A percentile compares a stretch with the other conserved stretches of the same genome.
Conservation (phyloP, 495 filamentous ascomycete species). For the Saxophila tyrrhenica region DNA sequence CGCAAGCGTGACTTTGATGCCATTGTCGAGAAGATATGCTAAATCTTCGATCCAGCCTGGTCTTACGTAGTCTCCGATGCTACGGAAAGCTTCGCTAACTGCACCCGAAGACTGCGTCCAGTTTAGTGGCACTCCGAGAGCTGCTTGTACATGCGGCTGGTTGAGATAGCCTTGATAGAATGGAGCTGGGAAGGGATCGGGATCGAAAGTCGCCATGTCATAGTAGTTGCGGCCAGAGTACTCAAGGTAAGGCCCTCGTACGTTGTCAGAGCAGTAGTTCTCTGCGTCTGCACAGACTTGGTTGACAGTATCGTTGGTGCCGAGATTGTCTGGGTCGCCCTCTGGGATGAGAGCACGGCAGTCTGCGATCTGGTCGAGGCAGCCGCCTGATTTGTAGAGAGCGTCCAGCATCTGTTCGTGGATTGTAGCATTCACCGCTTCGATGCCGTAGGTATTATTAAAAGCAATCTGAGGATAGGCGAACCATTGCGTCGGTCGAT, state of each 20-base stretch:
- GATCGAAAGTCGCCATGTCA: constrained; percentile 26
- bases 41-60: constrained; percentile 40
- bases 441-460: constrained; percentile 37
- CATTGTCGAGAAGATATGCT: constrained; percentile 40
- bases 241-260: constrained; percentile 30
- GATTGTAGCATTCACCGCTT: constrained; percentile 28
- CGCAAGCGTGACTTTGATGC: constrained; percentile 32
- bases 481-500: constrained; percentile 30
- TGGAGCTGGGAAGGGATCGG: constrained; percentile 52
- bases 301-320: constrained; percentile 38
- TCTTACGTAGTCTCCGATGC: constrained; percentile 40
- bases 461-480: constrained; percentile 32
- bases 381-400: constrained; percentile 39
- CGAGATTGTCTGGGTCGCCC: constrained; percentile 37
- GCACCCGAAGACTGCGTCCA: constrained; percentile 13
- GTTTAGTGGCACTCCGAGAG: constrained; percentile 26
- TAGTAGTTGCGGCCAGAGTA: constrained; percentile 27
- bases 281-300: constrained; percentile 35
- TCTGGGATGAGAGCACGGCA: constrained; percentile 36
- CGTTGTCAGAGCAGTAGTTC: constrained; percentile 23
- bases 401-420: constrained; percentile 28
- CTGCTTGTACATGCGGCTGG: constrained; percentile 21
- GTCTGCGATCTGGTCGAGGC: constrained; percentile 38
- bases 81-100: constrained; percentile 17
- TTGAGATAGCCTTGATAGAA: constrained; percentile 35